Conservation (phyloP, 2,329 filamentous ascomycete species). For the Aureobasidium namibiae region DNA sequence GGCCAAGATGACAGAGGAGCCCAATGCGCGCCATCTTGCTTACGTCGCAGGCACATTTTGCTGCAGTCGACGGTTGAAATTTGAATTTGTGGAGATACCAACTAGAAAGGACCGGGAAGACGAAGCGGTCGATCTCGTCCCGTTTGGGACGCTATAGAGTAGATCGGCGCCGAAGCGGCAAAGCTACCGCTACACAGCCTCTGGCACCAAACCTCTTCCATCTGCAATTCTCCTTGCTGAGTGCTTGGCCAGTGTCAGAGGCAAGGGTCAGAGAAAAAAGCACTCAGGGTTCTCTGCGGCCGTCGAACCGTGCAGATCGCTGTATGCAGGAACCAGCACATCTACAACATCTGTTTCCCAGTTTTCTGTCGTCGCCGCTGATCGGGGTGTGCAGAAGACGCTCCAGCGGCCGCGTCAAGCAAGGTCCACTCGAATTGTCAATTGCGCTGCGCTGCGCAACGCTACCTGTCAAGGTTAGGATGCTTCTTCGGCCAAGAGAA, state of each 20-base stretch:
- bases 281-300: conserved; percentile 11
- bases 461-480: background rate
- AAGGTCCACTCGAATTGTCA: conserved; percentile 6
- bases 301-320: conserved; percentile 8
- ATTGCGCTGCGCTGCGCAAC: background rate
- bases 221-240: conserved; percentile 11
- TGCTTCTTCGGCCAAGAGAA: conserved; percentile 4
- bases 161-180: background rate
- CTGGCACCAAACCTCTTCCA: conserved; percentile 8
- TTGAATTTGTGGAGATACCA: conserved; percentile 10
- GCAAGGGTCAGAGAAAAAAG: conserved; percentile 12
- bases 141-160: background rate
- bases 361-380: background rate
- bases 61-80: background rate
- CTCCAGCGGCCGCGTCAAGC: background rate
- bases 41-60: conserved; percentile 2
- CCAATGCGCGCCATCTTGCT: conserved; percentile 4
- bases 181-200: conserved; percentile 9
- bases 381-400: background rate
- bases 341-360: conserved; percentile 4
- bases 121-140: conserved; percentile 9
- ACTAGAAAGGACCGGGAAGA: background rate
- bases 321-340: conserved; percentile 6
- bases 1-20: background rate
- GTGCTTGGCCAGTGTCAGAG: conserved; percentile 10